phyloP scores from a whole-genome alignment of 2,329 filamentous ascomycete genomes.

The Huntiella savannae region DNA sequence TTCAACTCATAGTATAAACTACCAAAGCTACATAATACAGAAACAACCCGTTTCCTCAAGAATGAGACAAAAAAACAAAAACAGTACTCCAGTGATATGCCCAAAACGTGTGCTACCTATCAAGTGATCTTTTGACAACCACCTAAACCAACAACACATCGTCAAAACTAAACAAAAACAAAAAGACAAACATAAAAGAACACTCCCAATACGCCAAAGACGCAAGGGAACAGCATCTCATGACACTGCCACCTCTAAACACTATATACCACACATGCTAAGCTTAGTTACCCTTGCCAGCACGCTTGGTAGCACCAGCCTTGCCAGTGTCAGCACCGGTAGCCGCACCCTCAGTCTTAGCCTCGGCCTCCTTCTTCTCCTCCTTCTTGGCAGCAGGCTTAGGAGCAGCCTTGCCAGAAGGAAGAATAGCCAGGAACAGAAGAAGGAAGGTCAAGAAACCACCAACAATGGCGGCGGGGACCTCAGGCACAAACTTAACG shows the following conservation, averaged over 20 bases:
- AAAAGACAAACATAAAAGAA: not conserved
- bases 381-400: constrained; percentile 60
- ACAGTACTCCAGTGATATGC: constrained; percentile 11
- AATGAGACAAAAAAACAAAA: constrained; percentile 5
- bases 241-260: not conserved
- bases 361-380: constrained; percentile 42
- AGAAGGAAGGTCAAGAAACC: constrained; percentile 51
- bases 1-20: not conserved
- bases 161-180: not conserved
- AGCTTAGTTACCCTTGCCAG: constrained; percentile 25
- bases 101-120: constrained; percentile 10
- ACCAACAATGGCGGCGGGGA: constrained; percentile 61
- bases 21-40: constrained; percentile 3
- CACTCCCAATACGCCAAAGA: not conserved
- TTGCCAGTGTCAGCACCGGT: constrained; percentile 56
- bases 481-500: constrained; percentile 76
- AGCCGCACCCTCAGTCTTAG: constrained; percentile 40
- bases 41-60: constrained; percentile 4
- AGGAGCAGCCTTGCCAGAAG: constrained; percentile 45
- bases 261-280: not conserved
- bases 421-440: constrained; percentile 47
- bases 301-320: constrained; percentile 47
- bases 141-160: not conserved
- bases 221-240: not conserved
- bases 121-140: constrained; percentile 5